Evolutionary conservation across 1,139 yeast genomes (phyloP).

Genomic region (Protomyces macrosporus): DNA sequence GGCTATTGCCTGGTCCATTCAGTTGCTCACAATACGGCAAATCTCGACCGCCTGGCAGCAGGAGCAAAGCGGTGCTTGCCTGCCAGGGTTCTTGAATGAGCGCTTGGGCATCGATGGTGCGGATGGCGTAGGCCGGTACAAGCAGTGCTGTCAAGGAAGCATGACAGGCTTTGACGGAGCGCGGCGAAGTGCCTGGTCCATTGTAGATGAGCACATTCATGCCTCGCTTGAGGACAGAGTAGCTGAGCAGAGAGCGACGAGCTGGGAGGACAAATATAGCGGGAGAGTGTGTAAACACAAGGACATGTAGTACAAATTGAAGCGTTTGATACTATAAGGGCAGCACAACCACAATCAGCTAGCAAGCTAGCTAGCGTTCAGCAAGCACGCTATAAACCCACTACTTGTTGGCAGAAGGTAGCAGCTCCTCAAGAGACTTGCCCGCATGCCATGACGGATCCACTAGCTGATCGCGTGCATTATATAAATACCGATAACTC

Average conservation of each 20-base stretch:
- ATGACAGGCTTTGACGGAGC: neutral
- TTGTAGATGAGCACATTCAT: constrained; percentile 23
- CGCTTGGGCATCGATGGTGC: constrained; percentile 59
- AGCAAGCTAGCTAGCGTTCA: too few species aligned
- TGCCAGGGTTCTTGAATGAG: constrained; percentile 84
- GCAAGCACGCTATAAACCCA: neutral
- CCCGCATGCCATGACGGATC: constrained; percentile 22
- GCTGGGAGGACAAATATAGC: too few species aligned
- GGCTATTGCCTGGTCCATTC: constrained; percentile 61
- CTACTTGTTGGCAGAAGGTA: constrained; percentile 17
- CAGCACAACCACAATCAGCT: too few species aligned
- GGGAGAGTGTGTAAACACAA: too few species aligned
- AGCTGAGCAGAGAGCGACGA: neutral
- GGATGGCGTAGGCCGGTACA: constrained; percentile 58
- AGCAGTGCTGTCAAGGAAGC: constrained; percentile 17
- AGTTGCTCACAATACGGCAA: constrained; percentile 69
- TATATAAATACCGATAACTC: constrained; percentile 75
- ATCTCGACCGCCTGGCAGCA: constrained; percentile 96
- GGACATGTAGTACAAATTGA: too few species aligned
- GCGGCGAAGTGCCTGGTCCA: constrained; percentile 17
- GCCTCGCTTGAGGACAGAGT: neutral
- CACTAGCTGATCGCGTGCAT: constrained; percentile 23
- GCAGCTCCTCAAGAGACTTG: constrained; percentile 4
- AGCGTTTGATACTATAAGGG: too few species aligned
- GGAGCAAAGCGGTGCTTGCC: constrained; percentile 58